A percentile compares a stretch with the other conserved stretches of the same genome.
Conservation (phyloP, 2,329 filamentous ascomycete genomes). For the Harringtonia aguacate region DNA sequence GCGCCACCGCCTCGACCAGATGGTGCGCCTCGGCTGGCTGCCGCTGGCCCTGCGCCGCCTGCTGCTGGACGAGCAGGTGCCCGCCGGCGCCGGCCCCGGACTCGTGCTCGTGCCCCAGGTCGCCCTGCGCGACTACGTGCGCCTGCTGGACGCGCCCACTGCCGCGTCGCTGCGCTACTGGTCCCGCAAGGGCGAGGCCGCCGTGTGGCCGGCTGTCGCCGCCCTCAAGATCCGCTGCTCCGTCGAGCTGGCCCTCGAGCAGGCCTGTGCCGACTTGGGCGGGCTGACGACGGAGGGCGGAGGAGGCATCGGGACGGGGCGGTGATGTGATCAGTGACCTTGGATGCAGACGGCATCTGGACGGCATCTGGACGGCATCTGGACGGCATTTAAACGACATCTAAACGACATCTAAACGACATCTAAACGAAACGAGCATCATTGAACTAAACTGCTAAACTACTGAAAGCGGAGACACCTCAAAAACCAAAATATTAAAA, state of each 20-base stretch:
- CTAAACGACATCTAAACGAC: too few relatives aligned
- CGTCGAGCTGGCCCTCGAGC: conserved; percentile 79
- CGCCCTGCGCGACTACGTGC: conserved; percentile 59
- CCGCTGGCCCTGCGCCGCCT: conserved; percentile 62
- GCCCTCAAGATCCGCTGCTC: conserved; percentile 73
- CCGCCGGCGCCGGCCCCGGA: conserved; percentile 27
- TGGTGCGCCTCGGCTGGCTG: conserved; percentile 67
- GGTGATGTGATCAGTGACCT: too few relatives aligned
- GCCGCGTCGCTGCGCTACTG: conserved; percentile 68
- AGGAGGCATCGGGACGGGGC: too few relatives aligned
- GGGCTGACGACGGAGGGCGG: background rate
- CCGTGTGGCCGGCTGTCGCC: conserved; percentile 82
- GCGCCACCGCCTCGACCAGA: conserved; percentile 66
- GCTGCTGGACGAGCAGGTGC: conserved; percentile 72
- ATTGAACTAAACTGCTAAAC: too few relatives aligned
- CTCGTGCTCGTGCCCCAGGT: conserved; percentile 78
- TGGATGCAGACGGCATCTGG: too few relatives aligned
- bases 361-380: too few relatives aligned
- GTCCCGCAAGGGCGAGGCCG: conserved; percentile 74
- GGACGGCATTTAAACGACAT: too few relatives aligned
- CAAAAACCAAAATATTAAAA: too few relatives aligned
- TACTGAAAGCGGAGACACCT: too few relatives aligned
- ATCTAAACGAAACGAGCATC: too few relatives aligned
- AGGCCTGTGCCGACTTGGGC: conserved; percentile 54
- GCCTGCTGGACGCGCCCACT: conserved; percentile 75